phyloP scores from a whole-genome alignment of 1,139 yeast genomes.

The Sugiyamaella grinbergsii region DNA sequence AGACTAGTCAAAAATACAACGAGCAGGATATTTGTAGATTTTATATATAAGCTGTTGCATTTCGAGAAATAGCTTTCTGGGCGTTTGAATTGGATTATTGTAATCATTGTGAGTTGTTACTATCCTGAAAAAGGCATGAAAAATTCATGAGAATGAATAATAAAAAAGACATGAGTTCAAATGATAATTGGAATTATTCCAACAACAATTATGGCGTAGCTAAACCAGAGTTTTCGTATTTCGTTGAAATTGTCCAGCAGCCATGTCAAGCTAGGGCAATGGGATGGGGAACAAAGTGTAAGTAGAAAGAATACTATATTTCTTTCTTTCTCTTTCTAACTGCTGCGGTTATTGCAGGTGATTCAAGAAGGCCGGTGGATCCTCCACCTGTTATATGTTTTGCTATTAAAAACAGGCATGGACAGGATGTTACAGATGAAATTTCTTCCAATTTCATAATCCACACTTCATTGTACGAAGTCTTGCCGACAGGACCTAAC shows the following conservation, averaged over 20 bases:
- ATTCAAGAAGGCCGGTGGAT: conserved; percentile 42
- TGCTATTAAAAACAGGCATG: conserved; percentile 27
- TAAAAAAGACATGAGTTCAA: conserved; percentile 7
- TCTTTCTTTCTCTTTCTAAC: conserved; percentile 13
- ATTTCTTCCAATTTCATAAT: conserved; percentile 36
- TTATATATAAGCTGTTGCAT: conserved; percentile 9
- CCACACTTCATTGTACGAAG: conserved; percentile 36
- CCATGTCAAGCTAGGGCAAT: conserved; percentile 41
- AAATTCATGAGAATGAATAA: not conserved
- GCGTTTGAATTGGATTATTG: conserved; percentile 15
- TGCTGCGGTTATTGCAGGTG: conserved; percentile 32
- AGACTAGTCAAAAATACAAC: conserved; percentile 6
- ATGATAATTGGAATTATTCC: conserved; percentile 1
- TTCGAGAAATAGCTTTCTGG: conserved; percentile 2
- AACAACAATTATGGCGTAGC: not conserved
- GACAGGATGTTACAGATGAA: conserved; percentile 32
- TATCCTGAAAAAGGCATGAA: not conserved
- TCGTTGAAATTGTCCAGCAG: conserved; percentile 36
- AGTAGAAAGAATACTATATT: conserved; percentile 7
- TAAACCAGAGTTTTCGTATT: conserved; percentile 20
- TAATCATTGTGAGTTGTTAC: conserved; percentile 1
- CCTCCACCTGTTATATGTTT: conserved; percentile 41
- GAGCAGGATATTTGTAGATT: too few species aligned
- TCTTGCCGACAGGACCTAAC: conserved; percentile 22
- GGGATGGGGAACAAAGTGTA: conserved; percentile 41